Evolutionary conservation across 768 basidiomycete genomes (phyloP), one percentile per base, ranked within the genome.

Genomic region (Suillus variegatus): DNA sequence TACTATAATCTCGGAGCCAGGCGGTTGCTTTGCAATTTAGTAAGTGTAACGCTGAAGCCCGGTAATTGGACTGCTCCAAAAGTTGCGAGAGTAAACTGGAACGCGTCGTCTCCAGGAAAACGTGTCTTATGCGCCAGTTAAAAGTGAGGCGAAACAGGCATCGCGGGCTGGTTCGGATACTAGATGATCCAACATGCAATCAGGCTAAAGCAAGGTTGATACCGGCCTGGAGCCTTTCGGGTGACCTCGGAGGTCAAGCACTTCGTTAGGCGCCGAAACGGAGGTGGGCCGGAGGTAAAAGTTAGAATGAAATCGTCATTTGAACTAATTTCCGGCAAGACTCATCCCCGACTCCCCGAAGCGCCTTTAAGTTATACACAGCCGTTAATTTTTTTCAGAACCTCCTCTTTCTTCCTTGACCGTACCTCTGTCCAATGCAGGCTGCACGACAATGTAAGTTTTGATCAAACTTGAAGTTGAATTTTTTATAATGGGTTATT

Each of bases 201-300:
- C n/a, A n/a, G 44, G 18, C 41, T 43, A 43, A 43, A 43, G 41
- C 43, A n/a, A 20, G 18, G 44, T 49, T 25, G 22, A 35, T 32
- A 32, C 46, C n/a, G 43, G 9, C 18, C 2, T 36, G 3, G 16
- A 1, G 18, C n/a, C 32, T 22, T 41, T 40, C 58, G 58, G 58
- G 58, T 43, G 1, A 25, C 13, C 25, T 43, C 58, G 58, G 58
- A 10, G 25, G 40, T 28, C 12, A 28, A 25, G 10, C 5, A 20
- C 57, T 43, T 41, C 9, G n/a, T 60, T 60, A 43, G 57, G 57
- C 38, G 22, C 38, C 57, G 38, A 36, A 25, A 41, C 57, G 57
- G 58, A 41, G 12, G 41, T 18, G 28, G 13, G 41, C 18, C 58
- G 58, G 58, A 16, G n/a, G 18, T 41, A 25, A 43, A 41, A 25